Evolutionary conservation across 163 green algal species (phyloP), one percentile per base, ranked within the genome.

Genomic region (Scenedesmus sp.): DNA sequence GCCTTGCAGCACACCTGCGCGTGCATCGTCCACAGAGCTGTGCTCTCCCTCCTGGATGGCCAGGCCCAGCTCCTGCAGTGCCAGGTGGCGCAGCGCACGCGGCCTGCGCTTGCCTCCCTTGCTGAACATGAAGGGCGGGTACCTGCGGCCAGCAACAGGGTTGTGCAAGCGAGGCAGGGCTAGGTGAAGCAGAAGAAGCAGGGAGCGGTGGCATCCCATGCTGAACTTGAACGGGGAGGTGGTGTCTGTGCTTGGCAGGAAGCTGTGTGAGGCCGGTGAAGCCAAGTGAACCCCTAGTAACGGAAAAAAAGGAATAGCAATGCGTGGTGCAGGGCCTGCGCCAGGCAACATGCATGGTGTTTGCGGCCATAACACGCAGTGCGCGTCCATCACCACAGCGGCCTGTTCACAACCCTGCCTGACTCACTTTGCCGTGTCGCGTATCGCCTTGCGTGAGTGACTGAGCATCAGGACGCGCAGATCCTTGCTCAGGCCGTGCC

Each of bases 41-140:
- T 99, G 98, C 96, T 98, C 95, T 0, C 97, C 97, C 40, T 91
- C 88, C 94, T 97, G 94, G 68, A 99, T 99, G 61, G 73, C 83
- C 49, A 99, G 89, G 3, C 96, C 96, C 79, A 99, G 94, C 65
- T 98, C 89, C 90, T 96, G 92, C 30, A 73, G 68, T 1, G 95
- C 96, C 76, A 99, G 93, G 40, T 96, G 87, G 6, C 94, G 86
- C 89, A 98, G 94, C 16, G 94, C 91, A 51, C 94, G 95, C 3
- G 93, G 91, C 81, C 92, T 92, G 33, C 94, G 91, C 16, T 89
- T 92, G 46, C 86, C 85, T 20, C 81, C 85, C 51, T 90, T 80
- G 53, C 65, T 86, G 88, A 85, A 89, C 96, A 98, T 98, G 20
- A 98, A 90, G 22, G 96, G 96, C 16, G 96, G 96, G 93, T 97